phyloP scores from a whole-genome alignment of 257 asterid genomes.

The Paulownia fortunei region DNA sequence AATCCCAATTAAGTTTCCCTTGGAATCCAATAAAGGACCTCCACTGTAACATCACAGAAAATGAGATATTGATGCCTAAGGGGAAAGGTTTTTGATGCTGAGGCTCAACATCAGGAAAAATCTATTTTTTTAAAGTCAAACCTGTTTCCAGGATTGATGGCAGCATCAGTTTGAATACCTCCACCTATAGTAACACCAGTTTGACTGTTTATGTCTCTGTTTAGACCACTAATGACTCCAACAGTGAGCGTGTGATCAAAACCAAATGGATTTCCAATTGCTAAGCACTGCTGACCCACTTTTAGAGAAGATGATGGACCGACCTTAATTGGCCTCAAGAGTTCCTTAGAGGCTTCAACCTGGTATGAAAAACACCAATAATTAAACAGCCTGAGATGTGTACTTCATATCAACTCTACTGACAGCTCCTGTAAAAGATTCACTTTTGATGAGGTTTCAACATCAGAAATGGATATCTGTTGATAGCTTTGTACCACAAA shows the following conservation, averaged over 20 bases:
- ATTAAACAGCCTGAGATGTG: not conserved
- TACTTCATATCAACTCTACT: not conserved
- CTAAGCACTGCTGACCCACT: slow-evolving; percentile 96
- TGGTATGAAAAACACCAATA: slow-evolving; percentile 31
- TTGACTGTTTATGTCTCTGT: slow-evolving; percentile 94
- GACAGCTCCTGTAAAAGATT: not conserved
- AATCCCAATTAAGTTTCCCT: slow-evolving; percentile 88
- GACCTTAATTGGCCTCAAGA: slow-evolving; percentile 77
- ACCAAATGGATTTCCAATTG: slow-evolving; percentile 98
- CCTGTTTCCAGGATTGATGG: slow-evolving; percentile 99
- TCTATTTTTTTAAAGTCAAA: slow-evolving; percentile 18
- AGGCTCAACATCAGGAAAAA: slow-evolving; percentile 11
- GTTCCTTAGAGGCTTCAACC: slow-evolving; percentile 87
- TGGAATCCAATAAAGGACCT: slow-evolving; percentile 92
- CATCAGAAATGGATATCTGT: not conserved
- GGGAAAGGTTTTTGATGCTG: not conserved
- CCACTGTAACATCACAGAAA: slow-evolving; percentile 63
- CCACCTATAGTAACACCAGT: slow-evolving; percentile 97
- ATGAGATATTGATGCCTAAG: not conserved
- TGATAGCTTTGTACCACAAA: not conserved
- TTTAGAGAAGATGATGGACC: slow-evolving; percentile 78
- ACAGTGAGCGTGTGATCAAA: slow-evolving; percentile 98
- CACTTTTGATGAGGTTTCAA: not conserved
- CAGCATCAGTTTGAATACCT: slow-evolving; percentile 98
- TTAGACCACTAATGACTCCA: slow-evolving; percentile 93